Percentiles rank a stretch among this genome's conserved stretches.
Evolutionary conservation across 2,329 filamentous ascomycete species (phyloP).

Genomic region (Pseudogymnoascus sp.): DNA sequence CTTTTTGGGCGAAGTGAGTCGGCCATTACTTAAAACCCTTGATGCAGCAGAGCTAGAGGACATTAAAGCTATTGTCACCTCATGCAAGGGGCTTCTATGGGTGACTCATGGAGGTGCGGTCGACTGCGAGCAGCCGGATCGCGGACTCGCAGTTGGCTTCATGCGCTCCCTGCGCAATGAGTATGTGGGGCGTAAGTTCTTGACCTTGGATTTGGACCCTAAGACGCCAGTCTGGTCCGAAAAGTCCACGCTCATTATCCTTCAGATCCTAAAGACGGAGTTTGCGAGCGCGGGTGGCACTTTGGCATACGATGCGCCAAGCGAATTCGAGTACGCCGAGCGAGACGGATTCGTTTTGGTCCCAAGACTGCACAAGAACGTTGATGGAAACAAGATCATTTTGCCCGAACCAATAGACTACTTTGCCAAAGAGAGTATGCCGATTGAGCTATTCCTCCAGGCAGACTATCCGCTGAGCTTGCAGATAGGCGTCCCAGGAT

Average conservation of each 20-base stretch:
- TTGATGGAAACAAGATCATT: constrained; percentile 25
- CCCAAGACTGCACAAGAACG: constrained; percentile 19
- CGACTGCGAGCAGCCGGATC: neutral
- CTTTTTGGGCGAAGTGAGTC: neutral
- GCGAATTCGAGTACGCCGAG: constrained; percentile 23
- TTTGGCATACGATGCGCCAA: neutral
- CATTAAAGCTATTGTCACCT: neutral
- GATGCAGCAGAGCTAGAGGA: neutral
- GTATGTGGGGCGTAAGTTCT: constrained; percentile 16
- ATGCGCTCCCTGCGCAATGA: constrained; percentile 13
- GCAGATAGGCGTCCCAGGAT: constrained; percentile 23
- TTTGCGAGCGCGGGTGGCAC: constrained; percentile 30
- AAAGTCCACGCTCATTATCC: neutral
- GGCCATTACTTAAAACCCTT: neutral
- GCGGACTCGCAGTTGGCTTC: constrained; percentile 12
- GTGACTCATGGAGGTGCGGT: constrained; percentile 10
- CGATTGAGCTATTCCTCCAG: constrained; percentile 17
- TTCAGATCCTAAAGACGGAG: neutral
- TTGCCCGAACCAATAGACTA: neutral
- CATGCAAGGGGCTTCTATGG: constrained; percentile 3
- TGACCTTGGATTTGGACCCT: constrained; percentile 20
- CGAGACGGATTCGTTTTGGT: constrained; percentile 24
- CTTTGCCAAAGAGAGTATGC: neutral
- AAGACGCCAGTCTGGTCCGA: neutral
- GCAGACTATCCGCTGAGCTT: constrained; percentile 32